These are phyloP conservation scores for Cicer cuneatum DNA, from an alignment of 306 rosid genomes.

Conservation along the genomic window DNA sequence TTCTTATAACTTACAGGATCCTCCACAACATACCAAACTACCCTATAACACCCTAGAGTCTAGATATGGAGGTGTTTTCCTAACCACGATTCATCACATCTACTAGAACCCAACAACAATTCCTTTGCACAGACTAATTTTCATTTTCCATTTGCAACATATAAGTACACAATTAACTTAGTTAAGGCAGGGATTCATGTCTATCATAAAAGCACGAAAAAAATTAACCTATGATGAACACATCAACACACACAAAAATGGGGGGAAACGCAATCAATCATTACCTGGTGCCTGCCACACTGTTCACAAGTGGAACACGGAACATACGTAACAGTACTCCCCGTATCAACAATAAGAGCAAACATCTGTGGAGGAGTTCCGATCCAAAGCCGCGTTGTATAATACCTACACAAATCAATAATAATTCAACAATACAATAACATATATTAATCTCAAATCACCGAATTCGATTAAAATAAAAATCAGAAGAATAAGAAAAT, in stretches of 20 bases:
- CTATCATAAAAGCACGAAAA: not conserved
- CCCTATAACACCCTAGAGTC: not conserved
- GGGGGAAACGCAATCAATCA: not conserved
- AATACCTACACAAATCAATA: slow-evolving; percentile 59
- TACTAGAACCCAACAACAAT: not conserved
- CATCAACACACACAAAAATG: not conserved
- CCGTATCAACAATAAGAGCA: slow-evolving; percentile 93
- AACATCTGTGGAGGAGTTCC: slow-evolving; percentile 96
- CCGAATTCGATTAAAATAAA: not conserved
- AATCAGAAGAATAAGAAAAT: not conserved
- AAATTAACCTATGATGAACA: slow-evolving; percentile 35
- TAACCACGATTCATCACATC: slow-evolving; percentile 25
- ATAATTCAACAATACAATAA: slow-evolving; percentile 16
- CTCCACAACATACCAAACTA: slow-evolving; percentile 24
- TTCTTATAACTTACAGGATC: not conserved
- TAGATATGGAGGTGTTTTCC: not conserved
- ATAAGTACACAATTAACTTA: not conserved
- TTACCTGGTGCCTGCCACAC: slow-evolving; percentile 78
- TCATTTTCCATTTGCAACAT: slow-evolving; percentile 30
- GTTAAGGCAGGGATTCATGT: slow-evolving; percentile 7
- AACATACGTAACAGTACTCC: slow-evolving; percentile 95
- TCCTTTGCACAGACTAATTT: not conserved
- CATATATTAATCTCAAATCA: slow-evolving; percentile 3
- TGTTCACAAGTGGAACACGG: slow-evolving; percentile 86
- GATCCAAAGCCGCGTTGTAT: slow-evolving; percentile 90